Conservation (phyloP, 257 asterid genomes). For the Lantana camara region DNA sequence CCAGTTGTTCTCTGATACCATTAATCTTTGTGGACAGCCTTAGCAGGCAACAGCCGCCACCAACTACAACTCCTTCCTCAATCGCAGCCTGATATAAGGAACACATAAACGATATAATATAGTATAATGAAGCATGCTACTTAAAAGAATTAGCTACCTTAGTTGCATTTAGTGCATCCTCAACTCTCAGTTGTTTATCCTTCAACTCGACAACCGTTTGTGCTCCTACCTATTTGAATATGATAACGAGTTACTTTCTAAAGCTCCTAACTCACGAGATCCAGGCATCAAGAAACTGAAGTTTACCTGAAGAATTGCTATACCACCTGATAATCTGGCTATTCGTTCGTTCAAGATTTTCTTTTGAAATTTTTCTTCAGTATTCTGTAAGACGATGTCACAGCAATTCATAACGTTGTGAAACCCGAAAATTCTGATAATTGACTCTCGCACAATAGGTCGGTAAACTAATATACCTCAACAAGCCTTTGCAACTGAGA, state of each 20-base stretch:
- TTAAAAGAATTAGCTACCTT: conserved; percentile 50
- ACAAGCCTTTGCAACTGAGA: conserved; percentile 68
- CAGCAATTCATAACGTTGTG: background rate
- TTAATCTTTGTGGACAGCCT: conserved; percentile 71
- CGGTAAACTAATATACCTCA: conserved; percentile 43
- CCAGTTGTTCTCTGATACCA: conserved; percentile 49
- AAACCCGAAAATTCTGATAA: too few species aligned
- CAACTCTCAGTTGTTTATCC: conserved; percentile 81
- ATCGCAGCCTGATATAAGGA: conserved; percentile 64
- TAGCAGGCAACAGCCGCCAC: conserved; percentile 87
- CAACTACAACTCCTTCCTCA: conserved; percentile 91
- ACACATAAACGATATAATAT: background rate
- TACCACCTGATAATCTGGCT: conserved; percentile 81
- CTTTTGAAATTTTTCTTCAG: conserved; percentile 71
- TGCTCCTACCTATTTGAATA: conserved; percentile 70
- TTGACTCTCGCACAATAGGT: too few species aligned
- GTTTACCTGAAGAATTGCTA: conserved; percentile 77
- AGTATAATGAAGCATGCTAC: background rate
- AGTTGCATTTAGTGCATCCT: conserved; percentile 92
- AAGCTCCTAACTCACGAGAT: conserved; percentile 1
- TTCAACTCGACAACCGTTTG: conserved; percentile 81
- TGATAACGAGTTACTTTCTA: background rate
- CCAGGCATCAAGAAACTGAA: background rate
- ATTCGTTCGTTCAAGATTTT: conserved; percentile 71
- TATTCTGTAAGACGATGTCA: conserved; percentile 54